These are phyloP conservation scores for Talaromyces sp. DNA, from an alignment of 2,329 filamentous ascomycete species.

Conservation along the genomic window DNA sequence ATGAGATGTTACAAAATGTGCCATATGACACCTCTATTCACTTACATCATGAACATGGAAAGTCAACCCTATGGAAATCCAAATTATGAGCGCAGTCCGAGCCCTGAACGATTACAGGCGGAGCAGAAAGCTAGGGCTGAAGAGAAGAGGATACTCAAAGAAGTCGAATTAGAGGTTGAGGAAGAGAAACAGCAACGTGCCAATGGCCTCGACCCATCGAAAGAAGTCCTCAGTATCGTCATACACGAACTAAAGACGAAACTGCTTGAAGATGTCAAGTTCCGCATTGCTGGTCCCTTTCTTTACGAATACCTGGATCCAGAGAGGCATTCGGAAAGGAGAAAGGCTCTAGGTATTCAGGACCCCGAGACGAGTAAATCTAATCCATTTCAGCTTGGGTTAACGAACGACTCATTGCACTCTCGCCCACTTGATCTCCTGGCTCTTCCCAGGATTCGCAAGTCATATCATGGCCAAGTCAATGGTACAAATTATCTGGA, in stretches of 20 bases:
- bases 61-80: conserved; percentile 67
- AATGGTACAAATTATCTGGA: conserved; percentile 65
- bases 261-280: conserved; percentile 82
- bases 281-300: conserved; percentile 76
- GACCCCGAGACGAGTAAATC: conserved; percentile 63
- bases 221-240: conserved; percentile 75
- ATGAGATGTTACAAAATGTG: conserved; percentile 75
- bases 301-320: conserved; percentile 82
- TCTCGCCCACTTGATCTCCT: conserved; percentile 55
- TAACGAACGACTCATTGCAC: conserved; percentile 44
- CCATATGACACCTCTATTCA: conserved; percentile 82
- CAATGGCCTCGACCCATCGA: conserved; percentile 83
- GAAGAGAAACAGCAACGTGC: conserved; percentile 87
- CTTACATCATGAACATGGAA: conserved; percentile 89
- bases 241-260: conserved; percentile 80
- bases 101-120: conserved; percentile 42
- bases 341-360: conserved; percentile 72
- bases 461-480: conserved; percentile 57
- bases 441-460: conserved; percentile 71
- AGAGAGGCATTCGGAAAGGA: conserved; percentile 71
- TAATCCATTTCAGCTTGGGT: conserved; percentile 54
- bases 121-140: conserved; percentile 62
- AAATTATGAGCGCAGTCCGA: conserved; percentile 54
- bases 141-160: conserved; percentile 62
- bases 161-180: conserved; percentile 79